phyloP scores from a whole-genome alignment of 495 filamentous ascomycete species.

The Neurospora sublineolata region DNA sequence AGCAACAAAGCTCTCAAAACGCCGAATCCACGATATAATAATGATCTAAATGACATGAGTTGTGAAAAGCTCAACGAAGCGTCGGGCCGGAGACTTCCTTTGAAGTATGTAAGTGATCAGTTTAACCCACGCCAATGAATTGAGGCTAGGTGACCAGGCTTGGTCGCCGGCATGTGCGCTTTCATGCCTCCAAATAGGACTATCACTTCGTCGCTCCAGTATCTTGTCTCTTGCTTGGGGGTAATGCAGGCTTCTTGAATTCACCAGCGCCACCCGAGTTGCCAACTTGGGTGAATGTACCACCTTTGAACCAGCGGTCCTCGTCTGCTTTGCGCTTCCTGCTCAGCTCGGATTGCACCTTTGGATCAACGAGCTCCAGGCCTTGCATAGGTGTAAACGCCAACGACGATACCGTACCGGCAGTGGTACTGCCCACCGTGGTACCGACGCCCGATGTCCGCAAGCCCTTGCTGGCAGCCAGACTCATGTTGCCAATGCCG shows the following conservation, averaged over 20 bases:
- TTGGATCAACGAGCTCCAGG: constrained; percentile 90
- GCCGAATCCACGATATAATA: not conserved
- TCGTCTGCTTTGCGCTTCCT: constrained; percentile 88
- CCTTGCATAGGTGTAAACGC: constrained; percentile 93
- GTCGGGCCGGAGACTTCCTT: not conserved
- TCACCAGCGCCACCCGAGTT: constrained; percentile 20
- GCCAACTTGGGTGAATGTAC: constrained; percentile 87
- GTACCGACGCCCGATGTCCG: constrained; percentile 64
- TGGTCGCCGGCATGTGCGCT: not conserved
- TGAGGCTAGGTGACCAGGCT: not conserved
- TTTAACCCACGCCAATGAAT: not conserved
- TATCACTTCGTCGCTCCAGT: constrained; percentile 36
- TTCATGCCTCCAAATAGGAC: not conserved
- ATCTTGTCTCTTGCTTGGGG: constrained; percentile 49
- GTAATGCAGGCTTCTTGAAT: constrained; percentile 50
- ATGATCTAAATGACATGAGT: not conserved
- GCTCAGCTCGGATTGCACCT: constrained; percentile 68
- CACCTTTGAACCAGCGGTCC: constrained; percentile 90
- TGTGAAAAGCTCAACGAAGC: not conserved
- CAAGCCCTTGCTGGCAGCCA: constrained; percentile 57
- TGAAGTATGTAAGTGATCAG: not conserved
- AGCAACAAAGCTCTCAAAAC: not conserved
- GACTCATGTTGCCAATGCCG: constrained; percentile 49
- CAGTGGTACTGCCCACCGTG: constrained; percentile 37
- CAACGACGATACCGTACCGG: constrained; percentile 76